Evolutionary conservation across 192 early-diverging fungal species (phyloP), one percentile per base, ranked within the genome.

Genomic region (Rhizophagus clarus): DNA sequence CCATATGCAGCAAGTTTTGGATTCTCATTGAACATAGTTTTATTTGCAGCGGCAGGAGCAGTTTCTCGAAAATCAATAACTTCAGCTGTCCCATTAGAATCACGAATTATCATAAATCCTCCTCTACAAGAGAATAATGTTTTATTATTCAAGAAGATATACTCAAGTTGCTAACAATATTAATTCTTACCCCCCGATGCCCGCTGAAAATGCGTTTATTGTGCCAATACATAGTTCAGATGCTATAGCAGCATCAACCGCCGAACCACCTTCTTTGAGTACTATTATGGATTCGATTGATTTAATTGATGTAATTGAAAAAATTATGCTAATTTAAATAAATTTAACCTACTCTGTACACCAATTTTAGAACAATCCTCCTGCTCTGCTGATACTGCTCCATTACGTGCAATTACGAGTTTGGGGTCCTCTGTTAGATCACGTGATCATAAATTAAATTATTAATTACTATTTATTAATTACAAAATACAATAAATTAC

Each of bases 61-160:
- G 86, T 84, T 82, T 99, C 97, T 29, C 97, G 86, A 74, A 97
- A 99, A 81, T 99, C 95, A 56, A 99, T 89, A 22, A 93, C 87
- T 60, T 92, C 91, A 32, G 84, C 82, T 2, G 83, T 88, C 0
- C 89, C 90, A 71, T 90, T 89, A 5, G 87, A 80, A 4, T 86
- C 81, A 40, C 94, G 90, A 12, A 97, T 88, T 10, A 96, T 86
- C 94, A 97, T 95, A 82, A 99, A 97, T 8, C 97, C 97, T 34
- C 97, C 97, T 12, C 97, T 85, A 60, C 42, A 76, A 66, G 14
- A 61, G 63, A 20, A 79, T 67, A 80, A 17, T 81, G 74, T 61
- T 68, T 61, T 40, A 56, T 56, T 22, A 56, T 22, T n/a, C 15
- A 22, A 7, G 20, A 20, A 22, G 17, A 20, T 47, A 5, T 20